Evolutionary conservation across 2,329 filamentous ascomycete genomes (phyloP).

Genomic region (Westerdykella ornata): DNA sequence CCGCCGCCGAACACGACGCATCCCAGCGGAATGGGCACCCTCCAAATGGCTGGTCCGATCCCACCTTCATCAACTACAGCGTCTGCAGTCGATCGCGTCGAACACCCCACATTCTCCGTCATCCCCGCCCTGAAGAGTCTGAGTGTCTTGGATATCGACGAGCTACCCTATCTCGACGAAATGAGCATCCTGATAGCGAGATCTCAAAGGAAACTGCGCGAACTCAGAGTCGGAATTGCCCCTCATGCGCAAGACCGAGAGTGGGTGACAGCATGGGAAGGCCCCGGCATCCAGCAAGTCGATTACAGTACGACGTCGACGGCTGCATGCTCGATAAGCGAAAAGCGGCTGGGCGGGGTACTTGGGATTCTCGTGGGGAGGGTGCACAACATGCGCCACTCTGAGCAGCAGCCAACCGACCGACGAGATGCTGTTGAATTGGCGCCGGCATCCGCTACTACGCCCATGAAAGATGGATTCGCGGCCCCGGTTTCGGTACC

Average conservation of each 20-base stretch:
- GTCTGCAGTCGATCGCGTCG: conserved; percentile 50
- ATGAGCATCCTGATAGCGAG: conserved; percentile 70
- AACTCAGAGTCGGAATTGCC: conserved; percentile 68
- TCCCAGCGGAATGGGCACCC: conserved; percentile 28
- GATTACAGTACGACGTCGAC: conserved; percentile 54
- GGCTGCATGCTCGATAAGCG: conserved; percentile 47
- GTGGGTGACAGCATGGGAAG: conserved; percentile 59
- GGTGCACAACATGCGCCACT: conserved; percentile 52
- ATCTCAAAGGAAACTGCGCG: conserved; percentile 59
- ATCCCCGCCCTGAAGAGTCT: conserved; percentile 68
- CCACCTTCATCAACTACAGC: conserved; percentile 21
- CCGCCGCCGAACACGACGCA: conserved; percentile 33
- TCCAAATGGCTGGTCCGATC: conserved; percentile 28
- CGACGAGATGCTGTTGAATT: conserved; percentile 11
- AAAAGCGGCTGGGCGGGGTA: conserved; percentile 60
- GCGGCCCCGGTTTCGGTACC: neutral
- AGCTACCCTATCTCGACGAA: conserved; percentile 75
- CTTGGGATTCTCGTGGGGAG: conserved; percentile 62
- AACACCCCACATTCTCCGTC: conserved; percentile 74
- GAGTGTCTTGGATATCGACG: conserved; percentile 73
- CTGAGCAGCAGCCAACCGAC: conserved; percentile 19
- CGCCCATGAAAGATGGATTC: conserved; percentile 1
- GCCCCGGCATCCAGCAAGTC: conserved; percentile 55
- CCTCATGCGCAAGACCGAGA: conserved; percentile 46
- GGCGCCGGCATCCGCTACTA: conserved; percentile 14